These are phyloP conservation scores for Neofusicoccum cordaticola DNA, from an alignment of 2,329 filamentous ascomycete genomes.

Conservation along the genomic window DNA sequence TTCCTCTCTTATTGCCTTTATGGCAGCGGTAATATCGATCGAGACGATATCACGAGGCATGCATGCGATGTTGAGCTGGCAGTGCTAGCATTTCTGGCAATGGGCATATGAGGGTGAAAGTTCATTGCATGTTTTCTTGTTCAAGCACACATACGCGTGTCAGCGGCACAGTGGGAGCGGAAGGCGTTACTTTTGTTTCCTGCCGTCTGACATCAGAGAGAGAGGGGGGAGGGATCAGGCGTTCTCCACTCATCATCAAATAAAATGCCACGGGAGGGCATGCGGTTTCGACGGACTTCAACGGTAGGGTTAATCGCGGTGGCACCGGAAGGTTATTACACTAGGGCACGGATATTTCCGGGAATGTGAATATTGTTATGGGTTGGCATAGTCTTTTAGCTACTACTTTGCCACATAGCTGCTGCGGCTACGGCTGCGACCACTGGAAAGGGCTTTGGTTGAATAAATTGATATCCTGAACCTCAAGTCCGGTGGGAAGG, in stretches of 20 bases:
- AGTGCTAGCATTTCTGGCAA: background rate
- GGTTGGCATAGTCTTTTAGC: background rate
- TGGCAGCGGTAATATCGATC: background rate
- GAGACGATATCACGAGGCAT: conserved; percentile 11
- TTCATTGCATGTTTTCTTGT: background rate
- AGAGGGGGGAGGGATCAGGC: background rate
- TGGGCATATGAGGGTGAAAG: background rate
- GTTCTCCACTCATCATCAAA: background rate
- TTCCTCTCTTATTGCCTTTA: background rate
- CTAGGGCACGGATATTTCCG: too few relatives aligned
- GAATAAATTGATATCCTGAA: background rate
- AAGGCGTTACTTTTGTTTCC: background rate
- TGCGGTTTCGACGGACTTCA: background rate
- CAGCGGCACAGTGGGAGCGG: conserved; percentile 6
- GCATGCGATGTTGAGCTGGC: background rate
- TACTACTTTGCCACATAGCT: background rate
- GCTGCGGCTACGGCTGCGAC: background rate
- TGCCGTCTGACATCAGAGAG: background rate
- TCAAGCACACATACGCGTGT: background rate
- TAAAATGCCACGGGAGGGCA: background rate
- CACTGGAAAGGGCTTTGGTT: background rate
- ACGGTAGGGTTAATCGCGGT: background rate
- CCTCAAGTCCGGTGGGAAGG: background rate
- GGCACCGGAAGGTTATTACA: too few relatives aligned
- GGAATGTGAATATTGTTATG: too few relatives aligned